phyloP scores from a whole-genome alignment of 2,329 filamentous ascomycete species.

The Byssothecium circinans region DNA sequence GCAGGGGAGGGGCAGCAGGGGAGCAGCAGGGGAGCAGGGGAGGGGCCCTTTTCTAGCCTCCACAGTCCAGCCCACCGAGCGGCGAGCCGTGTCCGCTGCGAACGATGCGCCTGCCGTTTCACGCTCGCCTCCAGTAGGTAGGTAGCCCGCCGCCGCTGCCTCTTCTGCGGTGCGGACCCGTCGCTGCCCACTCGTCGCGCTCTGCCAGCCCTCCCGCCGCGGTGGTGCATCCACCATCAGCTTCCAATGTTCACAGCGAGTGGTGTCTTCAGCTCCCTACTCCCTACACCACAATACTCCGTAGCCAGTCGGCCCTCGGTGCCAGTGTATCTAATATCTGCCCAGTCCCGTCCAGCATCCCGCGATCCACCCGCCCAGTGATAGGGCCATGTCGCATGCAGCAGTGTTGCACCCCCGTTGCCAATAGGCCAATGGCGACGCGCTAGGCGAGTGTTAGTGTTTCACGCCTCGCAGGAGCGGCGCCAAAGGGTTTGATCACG shows the following conservation, averaged over 20 bases:
- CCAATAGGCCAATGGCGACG: too few species aligned
- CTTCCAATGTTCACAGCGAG: too few species aligned
- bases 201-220: too few species aligned
- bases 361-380: background rate
- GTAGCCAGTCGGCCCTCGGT: too few species aligned
- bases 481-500: slow-evolving; percentile 32
- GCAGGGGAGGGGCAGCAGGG: background rate
- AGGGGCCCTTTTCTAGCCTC: slow-evolving; percentile 1
- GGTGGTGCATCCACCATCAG: too few species aligned
- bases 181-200: too few species aligned
- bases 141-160: background rate
- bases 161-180: slow-evolving; percentile 1
- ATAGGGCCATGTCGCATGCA: slow-evolving; percentile 11
- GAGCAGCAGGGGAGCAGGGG: background rate
- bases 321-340: too few species aligned
- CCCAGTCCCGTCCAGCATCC: too few species aligned
- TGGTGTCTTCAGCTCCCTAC: too few species aligned
- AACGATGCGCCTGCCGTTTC: too few species aligned
- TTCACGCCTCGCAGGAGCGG: slow-evolving; percentile 23
- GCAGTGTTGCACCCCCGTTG: slow-evolving; percentile 12
- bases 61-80: slow-evolving; percentile 7
- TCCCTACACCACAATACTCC: too few species aligned
- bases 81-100: background rate
- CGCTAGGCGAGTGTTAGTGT: slow-evolving; percentile 26
- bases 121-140: background rate